A percentile compares a stretch with the other conserved stretches of the same genome.
These are phyloP conservation scores for Lecanoromycetidae sp. DNA, from an alignment of 2,329 filamentous ascomycete genomes.

Conservation along the genomic window DNA sequence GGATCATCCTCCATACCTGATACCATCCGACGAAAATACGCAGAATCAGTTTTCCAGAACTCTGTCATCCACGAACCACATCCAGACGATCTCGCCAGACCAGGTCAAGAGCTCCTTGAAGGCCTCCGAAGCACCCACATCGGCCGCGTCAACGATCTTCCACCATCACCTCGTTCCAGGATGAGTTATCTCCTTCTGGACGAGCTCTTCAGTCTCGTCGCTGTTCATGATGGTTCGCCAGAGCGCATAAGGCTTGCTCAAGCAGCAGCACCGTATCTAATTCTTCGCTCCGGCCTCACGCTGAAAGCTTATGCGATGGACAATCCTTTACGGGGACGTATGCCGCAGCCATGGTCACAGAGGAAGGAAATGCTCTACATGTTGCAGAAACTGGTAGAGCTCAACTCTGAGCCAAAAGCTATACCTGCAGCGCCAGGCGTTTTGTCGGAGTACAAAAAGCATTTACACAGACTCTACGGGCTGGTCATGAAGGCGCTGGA, in stretches of 20 bases:
- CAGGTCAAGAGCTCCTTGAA: conserved; percentile 43
- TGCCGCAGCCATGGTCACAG: conserved; percentile 77
- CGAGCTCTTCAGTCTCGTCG: conserved; percentile 61
- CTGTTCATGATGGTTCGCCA: conserved; percentile 35
- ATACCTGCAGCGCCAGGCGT: conserved; percentile 41
- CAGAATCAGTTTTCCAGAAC: conserved; percentile 63
- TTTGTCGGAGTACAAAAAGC: conserved; percentile 46
- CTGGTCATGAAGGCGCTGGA: conserved; percentile 54
- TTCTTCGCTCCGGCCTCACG: conserved; percentile 67
- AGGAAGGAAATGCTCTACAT: conserved; percentile 66
- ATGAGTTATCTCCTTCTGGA: conserved; percentile 74
- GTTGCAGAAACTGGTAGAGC: conserved; percentile 50
- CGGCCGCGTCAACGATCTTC: conserved; percentile 59
- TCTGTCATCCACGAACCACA: conserved; percentile 69
- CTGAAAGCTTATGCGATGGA: conserved; percentile 81
- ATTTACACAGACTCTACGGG: conserved; percentile 70
- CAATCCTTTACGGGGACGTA: conserved; percentile 74
- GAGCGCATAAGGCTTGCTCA: conserved; percentile 52
- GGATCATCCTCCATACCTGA: conserved; percentile 56
- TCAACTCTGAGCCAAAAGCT: conserved; percentile 58
- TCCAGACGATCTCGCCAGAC: conserved; percentile 44
- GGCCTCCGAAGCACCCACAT: conserved; percentile 52
- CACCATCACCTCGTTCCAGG: conserved; percentile 50
- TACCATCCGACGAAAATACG: conserved; percentile 55
- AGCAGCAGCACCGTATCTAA: conserved; percentile 66